Conservation (phyloP, 257 asterid genomes). For the Misopates orontium region DNA sequence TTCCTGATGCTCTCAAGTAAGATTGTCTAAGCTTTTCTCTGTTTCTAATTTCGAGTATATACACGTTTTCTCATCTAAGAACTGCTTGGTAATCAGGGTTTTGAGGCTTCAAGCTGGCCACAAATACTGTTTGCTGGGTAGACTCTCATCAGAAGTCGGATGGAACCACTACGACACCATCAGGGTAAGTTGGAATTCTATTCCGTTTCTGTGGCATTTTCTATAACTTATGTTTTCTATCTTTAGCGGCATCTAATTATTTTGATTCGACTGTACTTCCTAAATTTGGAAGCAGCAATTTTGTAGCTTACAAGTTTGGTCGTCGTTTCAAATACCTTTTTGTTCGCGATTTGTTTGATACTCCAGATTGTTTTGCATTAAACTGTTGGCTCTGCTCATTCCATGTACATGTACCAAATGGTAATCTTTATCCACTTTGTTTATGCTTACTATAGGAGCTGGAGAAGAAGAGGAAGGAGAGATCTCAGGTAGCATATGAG, state of each 20-base stretch:
- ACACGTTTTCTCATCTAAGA: background rate
- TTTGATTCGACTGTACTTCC: too few species aligned
- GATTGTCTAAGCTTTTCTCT: constrained; percentile 14
- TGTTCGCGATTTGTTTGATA: too few species aligned
- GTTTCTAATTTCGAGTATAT: background rate
- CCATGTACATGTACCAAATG: too few species aligned
- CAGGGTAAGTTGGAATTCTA: constrained; percentile 46
- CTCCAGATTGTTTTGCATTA: too few species aligned
- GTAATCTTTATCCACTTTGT: too few species aligned
- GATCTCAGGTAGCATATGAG: constrained; percentile 41
- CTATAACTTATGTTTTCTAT: background rate
- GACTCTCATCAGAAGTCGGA: constrained; percentile 89
- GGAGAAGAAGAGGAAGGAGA: constrained; percentile 56
- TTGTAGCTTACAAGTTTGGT: too few species aligned
- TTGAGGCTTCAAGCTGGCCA: constrained; percentile 92
- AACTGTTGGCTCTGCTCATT: too few species aligned
- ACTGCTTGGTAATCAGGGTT: constrained; percentile 48
- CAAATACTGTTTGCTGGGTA: constrained; percentile 76
- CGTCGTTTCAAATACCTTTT: too few species aligned
- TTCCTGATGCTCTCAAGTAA: constrained; percentile 87
- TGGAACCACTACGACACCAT: constrained; percentile 93
- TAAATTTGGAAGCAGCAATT: too few species aligned
- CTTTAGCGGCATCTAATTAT: too few species aligned
- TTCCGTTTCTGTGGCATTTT: background rate
- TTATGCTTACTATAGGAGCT: constrained; percentile 34